Percentiles rank a stretch among this genome's conserved stretches.
Evolutionary conservation across 352 stramenopile genomes (phyloP).

Genomic region (Thalassiosira ordinaria): DNA sequence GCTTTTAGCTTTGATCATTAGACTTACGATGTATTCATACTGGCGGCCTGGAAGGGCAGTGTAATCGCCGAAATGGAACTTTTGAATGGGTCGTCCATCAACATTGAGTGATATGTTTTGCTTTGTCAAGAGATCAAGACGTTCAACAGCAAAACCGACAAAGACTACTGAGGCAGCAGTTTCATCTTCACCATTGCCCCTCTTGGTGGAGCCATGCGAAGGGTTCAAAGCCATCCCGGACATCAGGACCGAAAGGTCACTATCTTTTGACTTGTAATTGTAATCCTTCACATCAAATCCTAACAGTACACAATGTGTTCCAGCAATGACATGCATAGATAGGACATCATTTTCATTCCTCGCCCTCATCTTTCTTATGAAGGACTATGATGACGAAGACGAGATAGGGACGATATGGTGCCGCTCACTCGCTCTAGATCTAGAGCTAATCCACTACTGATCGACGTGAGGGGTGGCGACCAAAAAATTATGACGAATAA

Average conservation of each 20-base stretch:
- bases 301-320: slow-evolving; percentile 42
- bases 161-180: slow-evolving; percentile 1
- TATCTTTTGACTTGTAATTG: background rate
- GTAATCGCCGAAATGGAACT: slow-evolving; percentile 53
- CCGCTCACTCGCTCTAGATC: no score
- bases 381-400: no score
- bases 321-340: slow-evolving; percentile 34
- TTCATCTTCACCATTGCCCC: background rate
- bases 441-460: no score
- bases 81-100: slow-evolving; percentile 43
- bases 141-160: slow-evolving; percentile 49
- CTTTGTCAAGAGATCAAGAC: slow-evolving; percentile 20
- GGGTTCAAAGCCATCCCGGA: background rate
- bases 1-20: slow-evolving; percentile 20
- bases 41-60: slow-evolving; percentile 1
- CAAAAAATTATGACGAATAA: no score
- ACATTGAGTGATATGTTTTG: slow-evolving; percentile 37
- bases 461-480: no score
- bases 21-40: slow-evolving; percentile 46
- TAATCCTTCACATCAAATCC: slow-evolving; percentile 44
- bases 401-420: no score
- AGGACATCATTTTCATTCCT: slow-evolving; percentile 42
- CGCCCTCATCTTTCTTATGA: slow-evolving; percentile 23
- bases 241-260: slow-evolving; percentile 16
- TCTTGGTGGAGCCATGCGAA: background rate